A percentile compares a stretch with the other conserved stretches of the same genome.
phyloP scores from a whole-genome alignment of 306 rosid genomes.

The Purshia tridentata region DNA sequence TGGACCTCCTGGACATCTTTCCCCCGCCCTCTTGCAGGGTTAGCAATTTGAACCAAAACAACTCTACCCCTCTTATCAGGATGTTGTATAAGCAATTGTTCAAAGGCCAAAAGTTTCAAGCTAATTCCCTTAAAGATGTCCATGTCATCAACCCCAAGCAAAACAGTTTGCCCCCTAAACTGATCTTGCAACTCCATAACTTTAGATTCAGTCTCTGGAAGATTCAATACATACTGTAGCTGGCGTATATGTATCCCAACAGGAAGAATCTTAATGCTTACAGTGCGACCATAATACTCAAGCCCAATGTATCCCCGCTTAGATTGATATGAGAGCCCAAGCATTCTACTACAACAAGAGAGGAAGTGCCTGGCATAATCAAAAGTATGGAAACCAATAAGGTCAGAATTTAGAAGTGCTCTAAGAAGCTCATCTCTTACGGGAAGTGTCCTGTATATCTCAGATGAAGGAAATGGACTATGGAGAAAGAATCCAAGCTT shows the following conservation, averaged over 20 bases:
- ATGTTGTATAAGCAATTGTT: slow-evolving; percentile 73
- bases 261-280: slow-evolving; percentile 69
- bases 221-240: slow-evolving; percentile 62
- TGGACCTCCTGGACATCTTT: slow-evolving; percentile 78
- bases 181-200: slow-evolving; percentile 58
- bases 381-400: slow-evolving; percentile 87
- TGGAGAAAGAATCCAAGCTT: slow-evolving; percentile 63
- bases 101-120: slow-evolving; percentile 87
- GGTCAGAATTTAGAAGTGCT: slow-evolving; percentile 82
- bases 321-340: slow-evolving; percentile 76
- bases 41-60: slow-evolving; percentile 81
- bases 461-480: slow-evolving; percentile 66
- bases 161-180: slow-evolving; percentile 62
- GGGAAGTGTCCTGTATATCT: slow-evolving; percentile 78
- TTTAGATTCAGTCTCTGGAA: slow-evolving; percentile 58
- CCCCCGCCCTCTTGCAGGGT: slow-evolving; percentile 90
- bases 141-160: slow-evolving; percentile 86
- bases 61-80: slow-evolving; percentile 79
- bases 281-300: slow-evolving; percentile 87
- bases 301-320: slow-evolving; percentile 93
- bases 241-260: slow-evolving; percentile 89
- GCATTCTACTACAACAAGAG: slow-evolving; percentile 90
- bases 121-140: slow-evolving; percentile 82
- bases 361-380: slow-evolving; percentile 92
- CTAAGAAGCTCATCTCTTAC: slow-evolving; percentile 85